Evolutionary conservation across 2,329 filamentous ascomycete genomes (phyloP).

Genomic region (Myotisia sp.): DNA sequence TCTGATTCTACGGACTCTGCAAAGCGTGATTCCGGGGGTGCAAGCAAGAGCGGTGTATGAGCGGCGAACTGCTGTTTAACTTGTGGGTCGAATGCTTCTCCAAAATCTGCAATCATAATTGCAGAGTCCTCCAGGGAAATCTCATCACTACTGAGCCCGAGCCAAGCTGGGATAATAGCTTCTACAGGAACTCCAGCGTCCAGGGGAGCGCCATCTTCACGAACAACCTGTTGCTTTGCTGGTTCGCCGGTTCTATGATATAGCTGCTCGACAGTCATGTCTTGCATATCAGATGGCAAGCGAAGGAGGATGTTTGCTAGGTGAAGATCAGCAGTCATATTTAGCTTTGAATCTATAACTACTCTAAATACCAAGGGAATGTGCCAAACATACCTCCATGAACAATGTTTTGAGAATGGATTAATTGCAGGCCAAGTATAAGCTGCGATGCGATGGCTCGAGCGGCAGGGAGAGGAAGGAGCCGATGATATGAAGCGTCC

Average conservation of each 20-base stretch:
- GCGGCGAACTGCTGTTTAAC: conserved; percentile 8
- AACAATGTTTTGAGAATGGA: conserved; percentile 17
- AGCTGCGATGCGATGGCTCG: conserved; percentile 15
- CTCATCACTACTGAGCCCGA: conserved; percentile 16
- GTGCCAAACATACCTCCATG: conserved; percentile 15
- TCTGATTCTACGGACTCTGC: conserved; percentile 5
- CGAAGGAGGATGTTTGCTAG: conserved; percentile 17
- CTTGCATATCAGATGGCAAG: conserved; percentile 11
- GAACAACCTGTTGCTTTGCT: conserved; percentile 12
- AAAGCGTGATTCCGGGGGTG: conserved; percentile 10
- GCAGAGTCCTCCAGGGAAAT: conserved; percentile 15
- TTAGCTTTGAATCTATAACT: conserved; percentile 3
- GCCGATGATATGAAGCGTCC: conserved; percentile 11
- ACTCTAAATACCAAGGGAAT: background rate
- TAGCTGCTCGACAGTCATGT: conserved; percentile 14
- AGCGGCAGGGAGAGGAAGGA: conserved; percentile 11
- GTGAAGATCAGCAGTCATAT: conserved; percentile 13
- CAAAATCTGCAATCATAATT: conserved; percentile 19
- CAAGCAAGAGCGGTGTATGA: conserved; percentile 14
- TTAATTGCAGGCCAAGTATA: conserved; percentile 14
- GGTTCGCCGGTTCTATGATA: conserved; percentile 15
- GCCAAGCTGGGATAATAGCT: conserved; percentile 15
- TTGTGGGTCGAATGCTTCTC: conserved; percentile 15
- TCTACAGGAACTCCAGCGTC: conserved; percentile 14
- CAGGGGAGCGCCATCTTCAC: conserved; percentile 14